These are phyloP conservation scores for Yamadazyma insecticola DNA, from an alignment of 805 yeast genomes.

Conservation along the genomic window DNA sequence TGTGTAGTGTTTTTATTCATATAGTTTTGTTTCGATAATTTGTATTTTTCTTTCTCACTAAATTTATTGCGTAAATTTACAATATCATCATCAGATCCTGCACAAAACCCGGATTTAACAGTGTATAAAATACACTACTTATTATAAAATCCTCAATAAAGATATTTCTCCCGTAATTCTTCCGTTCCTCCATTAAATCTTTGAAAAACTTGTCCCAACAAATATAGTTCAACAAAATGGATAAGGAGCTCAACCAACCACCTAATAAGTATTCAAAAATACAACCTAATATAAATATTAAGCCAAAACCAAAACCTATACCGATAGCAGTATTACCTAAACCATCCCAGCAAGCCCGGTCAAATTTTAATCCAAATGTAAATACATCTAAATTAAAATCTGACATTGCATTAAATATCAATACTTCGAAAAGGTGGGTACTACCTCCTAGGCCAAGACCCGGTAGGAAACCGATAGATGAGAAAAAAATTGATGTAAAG, in stretches of 20 bases:
- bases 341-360: slow-evolving; percentile 14
- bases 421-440: slow-evolving; percentile 41
- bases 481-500: no score
- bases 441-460: slow-evolving; percentile 62
- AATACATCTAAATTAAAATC: slow-evolving; percentile 12
- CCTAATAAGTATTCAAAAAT: slow-evolving; percentile 26
- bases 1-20: neutral
- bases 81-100: no score
- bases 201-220: slow-evolving; percentile 1
- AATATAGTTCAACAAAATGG: neutral
- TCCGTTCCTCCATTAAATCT: no score
- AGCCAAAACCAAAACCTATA: slow-evolving; percentile 23
- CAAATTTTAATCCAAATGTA: slow-evolving; percentile 18
- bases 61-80: no score
- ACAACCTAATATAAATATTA: slow-evolving; percentile 24
- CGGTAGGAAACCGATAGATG: slow-evolving; percentile 40
- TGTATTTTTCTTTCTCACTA: no score
- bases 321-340: slow-evolving; percentile 28
- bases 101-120: no score
- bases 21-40: no score
- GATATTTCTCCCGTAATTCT: no score
- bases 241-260: no score
- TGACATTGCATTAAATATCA: slow-evolving; percentile 23
- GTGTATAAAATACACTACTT: no score
- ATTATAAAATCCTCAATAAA: no score